Evolutionary conservation across 176 grass and related monocot species (phyloP).

Genomic region (Puya raimondii): DNA sequence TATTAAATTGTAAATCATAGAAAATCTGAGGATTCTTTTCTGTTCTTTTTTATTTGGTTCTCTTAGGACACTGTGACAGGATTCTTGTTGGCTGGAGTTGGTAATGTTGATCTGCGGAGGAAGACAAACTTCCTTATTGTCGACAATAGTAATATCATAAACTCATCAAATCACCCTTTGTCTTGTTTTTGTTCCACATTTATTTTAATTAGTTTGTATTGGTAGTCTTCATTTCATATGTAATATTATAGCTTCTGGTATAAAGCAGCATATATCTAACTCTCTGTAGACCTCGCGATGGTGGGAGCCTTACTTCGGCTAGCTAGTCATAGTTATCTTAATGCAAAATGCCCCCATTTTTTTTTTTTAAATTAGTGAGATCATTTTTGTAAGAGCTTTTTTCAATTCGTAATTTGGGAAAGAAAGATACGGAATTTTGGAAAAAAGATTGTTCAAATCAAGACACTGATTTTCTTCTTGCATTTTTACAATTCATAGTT

Average conservation of each 20-base stretch:
- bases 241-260: not conserved
- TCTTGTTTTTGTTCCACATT: not conserved
- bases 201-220: not conserved
- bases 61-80: constrained; percentile 62
- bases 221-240: not conserved
- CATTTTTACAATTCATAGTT: not conserved
- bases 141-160: constrained; percentile 56
- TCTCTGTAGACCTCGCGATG: no score
- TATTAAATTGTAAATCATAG: not conserved
- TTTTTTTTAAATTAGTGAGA: no score
- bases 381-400: no score
- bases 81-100: constrained; percentile 67
- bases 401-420: not conserved
- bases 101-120: constrained; percentile 61
- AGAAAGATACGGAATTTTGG: not conserved
- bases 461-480: no score
- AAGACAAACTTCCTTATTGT: constrained; percentile 75
- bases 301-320: no score
- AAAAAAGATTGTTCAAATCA: not conserved
- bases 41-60: not conserved
- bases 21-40: not conserved
- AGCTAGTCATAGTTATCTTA: no score
- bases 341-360: no score
- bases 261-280: not conserved
- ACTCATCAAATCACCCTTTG: constrained; percentile 3